These are phyloP conservation scores for Scutellaria baicalensis DNA, from an alignment of 257 asterid species.

Conservation along the genomic window DNA sequence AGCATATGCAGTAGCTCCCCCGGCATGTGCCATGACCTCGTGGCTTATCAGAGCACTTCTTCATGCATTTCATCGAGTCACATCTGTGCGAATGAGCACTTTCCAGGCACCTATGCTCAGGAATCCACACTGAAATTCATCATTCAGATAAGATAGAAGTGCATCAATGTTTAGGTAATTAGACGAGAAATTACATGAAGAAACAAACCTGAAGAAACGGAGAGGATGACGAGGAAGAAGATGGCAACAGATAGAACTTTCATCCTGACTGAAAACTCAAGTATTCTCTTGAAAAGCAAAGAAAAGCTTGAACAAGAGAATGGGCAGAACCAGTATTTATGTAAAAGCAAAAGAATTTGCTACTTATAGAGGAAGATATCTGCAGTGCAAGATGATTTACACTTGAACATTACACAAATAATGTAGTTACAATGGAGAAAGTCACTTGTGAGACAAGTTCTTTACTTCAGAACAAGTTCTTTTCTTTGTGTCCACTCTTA, in stretches of 20 bases:
- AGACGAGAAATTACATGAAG: not conserved
- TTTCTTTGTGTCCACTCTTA: conserved; percentile 39
- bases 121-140: conserved; percentile 24
- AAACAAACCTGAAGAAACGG: conserved; percentile 21
- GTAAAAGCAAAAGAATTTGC: not conserved
- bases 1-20: conserved; percentile 29
- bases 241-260: conserved; percentile 15
- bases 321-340: not conserved
- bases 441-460: conserved; percentile 14
- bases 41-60: conserved; percentile 23
- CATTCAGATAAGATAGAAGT: not conserved
- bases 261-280: conserved; percentile 17
- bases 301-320: conserved; percentile 9
- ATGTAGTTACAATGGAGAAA: not conserved
- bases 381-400: not conserved
- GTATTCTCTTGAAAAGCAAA: not conserved
- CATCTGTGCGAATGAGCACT: conserved; percentile 9
- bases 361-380: conserved; percentile 2
- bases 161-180: not conserved
- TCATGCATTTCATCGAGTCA: conserved; percentile 17
- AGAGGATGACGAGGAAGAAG: conserved; percentile 21
- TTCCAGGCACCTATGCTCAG: conserved; percentile 35
- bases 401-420: not conserved
- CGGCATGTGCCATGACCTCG: conserved; percentile 31
- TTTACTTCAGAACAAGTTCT: conserved; percentile 35